Evolutionary conservation across 179 eudicot genomes (phyloP).

Genomic region (Drosera spatulata): DNA sequence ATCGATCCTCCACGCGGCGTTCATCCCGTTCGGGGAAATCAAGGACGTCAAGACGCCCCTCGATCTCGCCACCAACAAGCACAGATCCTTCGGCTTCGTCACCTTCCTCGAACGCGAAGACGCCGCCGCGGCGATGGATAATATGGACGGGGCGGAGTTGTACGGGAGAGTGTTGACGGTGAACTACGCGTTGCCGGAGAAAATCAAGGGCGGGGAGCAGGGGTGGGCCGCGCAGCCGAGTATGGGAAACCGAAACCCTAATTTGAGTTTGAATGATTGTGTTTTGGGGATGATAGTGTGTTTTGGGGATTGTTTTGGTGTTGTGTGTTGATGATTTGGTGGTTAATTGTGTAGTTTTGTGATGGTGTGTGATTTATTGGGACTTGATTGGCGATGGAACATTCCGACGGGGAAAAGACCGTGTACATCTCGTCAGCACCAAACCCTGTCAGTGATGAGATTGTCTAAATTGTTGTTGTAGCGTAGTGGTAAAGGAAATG

Average conservation of each 20-base stretch:
- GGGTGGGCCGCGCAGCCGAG: constrained; percentile 99
- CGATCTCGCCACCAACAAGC: constrained; percentile 89
- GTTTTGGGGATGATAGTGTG: too few relatives aligned
- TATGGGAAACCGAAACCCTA: constrained; percentile 24
- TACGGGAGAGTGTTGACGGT: constrained; percentile 91
- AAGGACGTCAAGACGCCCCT: constrained; percentile 94
- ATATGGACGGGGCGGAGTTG: constrained; percentile 96
- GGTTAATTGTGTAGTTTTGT: too few relatives aligned
- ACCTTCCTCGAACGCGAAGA: constrained; percentile 88
- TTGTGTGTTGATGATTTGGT: too few relatives aligned
- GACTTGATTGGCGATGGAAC: too few relatives aligned
- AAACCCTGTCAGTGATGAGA: too few relatives aligned
- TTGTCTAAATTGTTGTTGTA: too few relatives aligned
- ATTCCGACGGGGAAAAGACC: too few relatives aligned
- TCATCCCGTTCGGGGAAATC: constrained; percentile 92
- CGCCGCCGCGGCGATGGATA: constrained; percentile 92
- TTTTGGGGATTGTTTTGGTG: too few relatives aligned
- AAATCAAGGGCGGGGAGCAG: constrained; percentile 95
- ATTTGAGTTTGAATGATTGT: too few relatives aligned
- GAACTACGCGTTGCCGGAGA: constrained; percentile 91
- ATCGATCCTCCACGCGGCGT: constrained; percentile 73
- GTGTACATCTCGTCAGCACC: too few relatives aligned
- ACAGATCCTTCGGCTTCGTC: constrained; percentile 92
- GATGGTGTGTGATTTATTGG: too few relatives aligned
- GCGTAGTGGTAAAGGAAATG: too few relatives aligned